Evolutionary conservation across 768 basidiomycete genomes (phyloP).

Genomic region (Boletus huronensis): DNA sequence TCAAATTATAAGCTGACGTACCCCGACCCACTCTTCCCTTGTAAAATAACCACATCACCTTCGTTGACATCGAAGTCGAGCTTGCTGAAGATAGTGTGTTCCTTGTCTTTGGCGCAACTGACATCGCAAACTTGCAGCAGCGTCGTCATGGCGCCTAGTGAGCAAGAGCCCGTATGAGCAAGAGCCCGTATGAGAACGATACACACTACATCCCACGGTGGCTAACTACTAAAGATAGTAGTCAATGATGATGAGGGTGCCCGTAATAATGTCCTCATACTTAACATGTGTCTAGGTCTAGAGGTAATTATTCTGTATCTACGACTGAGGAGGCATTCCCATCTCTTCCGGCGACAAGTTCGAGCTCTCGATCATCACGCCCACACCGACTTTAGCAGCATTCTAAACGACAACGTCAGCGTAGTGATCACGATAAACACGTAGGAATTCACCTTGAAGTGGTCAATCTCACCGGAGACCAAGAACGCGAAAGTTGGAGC

Average conservation of each 20-base stretch:
- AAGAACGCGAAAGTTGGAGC: slow-evolving; percentile 93
- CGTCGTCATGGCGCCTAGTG: slow-evolving; percentile 8
- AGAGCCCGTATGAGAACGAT: no score
- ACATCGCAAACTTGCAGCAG: slow-evolving; percentile 56
- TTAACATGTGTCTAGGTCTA: slow-evolving; percentile 33
- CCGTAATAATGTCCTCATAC: slow-evolving; percentile 18
- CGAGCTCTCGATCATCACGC: slow-evolving; percentile 95
- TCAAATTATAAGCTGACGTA: slow-evolving; percentile 20
- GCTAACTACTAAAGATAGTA: neutral
- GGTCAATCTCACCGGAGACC: slow-evolving; percentile 96
- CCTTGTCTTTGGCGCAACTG: slow-evolving; percentile 45
- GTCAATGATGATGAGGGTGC: slow-evolving; percentile 16
- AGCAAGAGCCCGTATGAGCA: neutral
- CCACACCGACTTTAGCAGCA: slow-evolving; percentile 90
- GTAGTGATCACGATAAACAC: neutral
- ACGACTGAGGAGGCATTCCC: slow-evolving; percentile 55
- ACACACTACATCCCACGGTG: slow-evolving; percentile 17
- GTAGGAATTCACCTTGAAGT: slow-evolving; percentile 75
- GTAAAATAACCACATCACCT: slow-evolving; percentile 75
- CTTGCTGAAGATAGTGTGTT: slow-evolving; percentile 53
- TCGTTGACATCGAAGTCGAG: slow-evolving; percentile 60
- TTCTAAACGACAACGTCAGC: slow-evolving; percentile 49
- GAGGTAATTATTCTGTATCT: slow-evolving; percentile 31
- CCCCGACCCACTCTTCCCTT: slow-evolving; percentile 79
- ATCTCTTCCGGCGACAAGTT: slow-evolving; percentile 81